Evolutionary conservation across 2,329 filamentous ascomycete species (phyloP).

Genomic region (Blastomyces parvus): DNA sequence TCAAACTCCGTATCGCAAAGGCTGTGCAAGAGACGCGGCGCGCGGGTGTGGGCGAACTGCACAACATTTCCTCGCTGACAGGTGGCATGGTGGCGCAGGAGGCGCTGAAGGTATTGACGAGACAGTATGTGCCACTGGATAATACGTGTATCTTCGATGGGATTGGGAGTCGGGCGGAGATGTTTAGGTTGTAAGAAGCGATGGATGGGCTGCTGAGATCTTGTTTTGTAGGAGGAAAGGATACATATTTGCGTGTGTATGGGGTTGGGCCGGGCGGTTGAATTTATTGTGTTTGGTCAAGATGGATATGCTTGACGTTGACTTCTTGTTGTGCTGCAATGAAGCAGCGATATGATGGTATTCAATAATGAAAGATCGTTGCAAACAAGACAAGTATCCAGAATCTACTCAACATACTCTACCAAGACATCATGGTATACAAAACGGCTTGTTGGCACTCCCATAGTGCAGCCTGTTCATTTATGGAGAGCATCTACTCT

Average conservation of each 20-base stretch:
- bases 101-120: conserved; percentile 71
- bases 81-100: conserved; percentile 96
- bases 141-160: conserved; percentile 57
- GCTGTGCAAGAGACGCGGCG: conserved; percentile 61
- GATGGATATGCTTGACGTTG: too few relatives aligned
- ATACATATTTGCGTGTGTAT: too few relatives aligned
- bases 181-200: conserved; percentile 37
- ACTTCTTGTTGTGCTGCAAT: too few relatives aligned
- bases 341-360: too few relatives aligned
- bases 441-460: too few relatives aligned
- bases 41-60: conserved; percentile 73
- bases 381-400: too few relatives aligned
- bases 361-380: too few relatives aligned
- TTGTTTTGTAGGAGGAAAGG: not conserved
- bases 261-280: not conserved
- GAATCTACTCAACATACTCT: too few relatives aligned
- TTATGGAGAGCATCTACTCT: too few relatives aligned
- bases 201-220: not conserved
- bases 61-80: conserved; percentile 79
- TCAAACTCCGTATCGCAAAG: conserved; percentile 43
- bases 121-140: conserved; percentile 56
- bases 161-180: conserved; percentile 46
- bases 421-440: too few relatives aligned
- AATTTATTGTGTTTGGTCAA: not conserved
- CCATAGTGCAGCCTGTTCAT: too few relatives aligned